Percentiles rank a stretch among this genome's conserved stretches.
phyloP scores from a whole-genome alignment of 225 moss, liverwort and hornwort species.

The Bryum argenteum region DNA sequence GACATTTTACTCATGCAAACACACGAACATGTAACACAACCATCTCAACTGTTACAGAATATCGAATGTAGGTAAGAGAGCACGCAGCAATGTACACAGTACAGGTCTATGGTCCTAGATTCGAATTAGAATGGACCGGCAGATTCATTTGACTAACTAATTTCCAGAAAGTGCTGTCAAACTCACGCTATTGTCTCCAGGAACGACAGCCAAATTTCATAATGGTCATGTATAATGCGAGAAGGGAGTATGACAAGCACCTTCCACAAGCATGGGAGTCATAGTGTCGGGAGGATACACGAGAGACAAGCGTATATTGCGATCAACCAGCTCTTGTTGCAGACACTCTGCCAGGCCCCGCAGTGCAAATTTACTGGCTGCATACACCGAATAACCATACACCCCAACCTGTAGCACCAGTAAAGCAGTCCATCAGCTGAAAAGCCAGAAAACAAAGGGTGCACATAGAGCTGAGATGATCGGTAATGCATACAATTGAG shows the following conservation, averaged over 20 bases:
- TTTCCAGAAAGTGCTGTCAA: neutral
- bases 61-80: conserved; percentile 2
- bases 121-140: neutral
- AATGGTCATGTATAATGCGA: conserved; percentile 10
- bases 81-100: neutral
- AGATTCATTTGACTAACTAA: neutral
- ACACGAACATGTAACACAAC: neutral
- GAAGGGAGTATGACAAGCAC: conserved; percentile 40
- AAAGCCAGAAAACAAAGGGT: neutral
- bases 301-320: conserved; percentile 78
- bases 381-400: conserved; percentile 74
- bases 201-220: neutral
- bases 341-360: conserved; percentile 77
- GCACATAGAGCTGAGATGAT: neutral
- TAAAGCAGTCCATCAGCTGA: conserved; percentile 1
- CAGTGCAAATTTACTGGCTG: conserved; percentile 75
- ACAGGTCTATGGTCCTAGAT: neutral
- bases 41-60: neutral
- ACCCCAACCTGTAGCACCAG: conserved; percentile 65
- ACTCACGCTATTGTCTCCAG: neutral
- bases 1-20: neutral
- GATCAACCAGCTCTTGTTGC: conserved; percentile 76
- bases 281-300: conserved; percentile 85
- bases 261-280: conserved; percentile 77
- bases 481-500: neutral